phyloP scores from a whole-genome alignment of 1,139 yeast species.

The Kazachstania sp. region DNA sequence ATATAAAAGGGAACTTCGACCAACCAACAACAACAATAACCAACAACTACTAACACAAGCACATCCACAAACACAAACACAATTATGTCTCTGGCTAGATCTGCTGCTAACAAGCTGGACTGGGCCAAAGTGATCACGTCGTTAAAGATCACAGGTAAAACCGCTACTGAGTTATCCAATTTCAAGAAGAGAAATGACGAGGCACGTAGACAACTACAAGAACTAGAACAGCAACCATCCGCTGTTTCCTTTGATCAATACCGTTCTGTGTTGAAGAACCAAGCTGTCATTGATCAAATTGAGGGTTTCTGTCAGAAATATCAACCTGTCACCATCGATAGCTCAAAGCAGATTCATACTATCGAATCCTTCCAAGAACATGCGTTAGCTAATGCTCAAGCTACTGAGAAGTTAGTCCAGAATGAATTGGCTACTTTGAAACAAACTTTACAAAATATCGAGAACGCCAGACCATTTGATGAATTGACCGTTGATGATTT shows the following conservation, averaged over 20 bases:
- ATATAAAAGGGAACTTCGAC: background rate
- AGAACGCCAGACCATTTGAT: slow-evolving; percentile 94
- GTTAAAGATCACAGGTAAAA: slow-evolving; percentile 86
- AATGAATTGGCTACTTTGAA: slow-evolving; percentile 81
- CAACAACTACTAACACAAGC: background rate
- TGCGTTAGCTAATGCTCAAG: slow-evolving; percentile 92
- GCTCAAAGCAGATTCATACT: slow-evolving; percentile 81
- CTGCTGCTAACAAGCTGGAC: slow-evolving; percentile 83
- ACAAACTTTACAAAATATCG: slow-evolving; percentile 85
- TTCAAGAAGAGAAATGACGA: slow-evolving; percentile 99
- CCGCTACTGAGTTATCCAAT: slow-evolving; percentile 77
- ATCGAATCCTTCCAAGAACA: slow-evolving; percentile 90
- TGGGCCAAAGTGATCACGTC: slow-evolving; percentile 88
- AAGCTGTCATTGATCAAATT: slow-evolving; percentile 69
- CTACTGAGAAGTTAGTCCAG: slow-evolving; percentile 81
- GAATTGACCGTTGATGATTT: slow-evolving; percentile 94
- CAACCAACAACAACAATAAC: background rate
- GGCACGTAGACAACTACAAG: slow-evolving; percentile 74
- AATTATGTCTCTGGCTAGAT: slow-evolving; percentile 36
- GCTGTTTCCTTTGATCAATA: slow-evolving; percentile 76
- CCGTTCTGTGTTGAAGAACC: slow-evolving; percentile 74
- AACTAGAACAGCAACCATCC: slow-evolving; percentile 62
- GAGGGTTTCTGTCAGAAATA: slow-evolving; percentile 67
- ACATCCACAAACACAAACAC: background rate
- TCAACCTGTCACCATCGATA: slow-evolving; percentile 79